Percentiles rank a stretch among this genome's conserved stretches.
These are phyloP conservation scores for Tuber borchii DNA, from an alignment of 495 filamentous ascomycete genomes.

Conservation along the genomic window DNA sequence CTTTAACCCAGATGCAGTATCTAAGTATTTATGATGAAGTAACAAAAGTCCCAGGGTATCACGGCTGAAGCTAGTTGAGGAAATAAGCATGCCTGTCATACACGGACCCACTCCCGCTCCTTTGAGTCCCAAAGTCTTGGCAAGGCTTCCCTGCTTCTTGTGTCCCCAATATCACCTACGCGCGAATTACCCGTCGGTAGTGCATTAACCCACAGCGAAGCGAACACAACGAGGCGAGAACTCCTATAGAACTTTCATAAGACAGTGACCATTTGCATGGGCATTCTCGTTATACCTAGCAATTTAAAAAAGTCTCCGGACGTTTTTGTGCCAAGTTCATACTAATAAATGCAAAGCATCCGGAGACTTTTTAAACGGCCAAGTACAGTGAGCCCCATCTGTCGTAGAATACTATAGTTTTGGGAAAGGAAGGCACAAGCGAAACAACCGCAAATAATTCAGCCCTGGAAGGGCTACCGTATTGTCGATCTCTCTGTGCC, in stretches of 20 bases:
- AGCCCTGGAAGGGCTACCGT: not conserved
- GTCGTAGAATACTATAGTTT: not conserved
- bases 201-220: too few relatives aligned
- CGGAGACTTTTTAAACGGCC: too few relatives aligned
- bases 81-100: not conserved
- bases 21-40: not conserved
- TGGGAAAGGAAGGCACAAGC: not conserved
- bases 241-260: too few relatives aligned
- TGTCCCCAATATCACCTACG: not conserved
- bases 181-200: not conserved
- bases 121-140: not conserved
- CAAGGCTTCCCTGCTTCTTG: not conserved
- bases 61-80: not conserved
- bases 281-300: too few relatives aligned
- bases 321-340: too few relatives aligned
- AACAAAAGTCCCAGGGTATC: not conserved
- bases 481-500: not conserved
- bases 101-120: not conserved
- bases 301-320: too few relatives aligned
- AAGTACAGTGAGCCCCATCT: too few relatives aligned
- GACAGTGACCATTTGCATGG: too few relatives aligned
- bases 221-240: too few relatives aligned
- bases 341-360: too few relatives aligned
- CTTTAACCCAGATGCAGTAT: not conserved
- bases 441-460: not conserved